A percentile compares a stretch with the other conserved stretches of the same genome.
Conservation (phyloP, 148 eudicot species). For the Talinum fruticosum region DNA sequence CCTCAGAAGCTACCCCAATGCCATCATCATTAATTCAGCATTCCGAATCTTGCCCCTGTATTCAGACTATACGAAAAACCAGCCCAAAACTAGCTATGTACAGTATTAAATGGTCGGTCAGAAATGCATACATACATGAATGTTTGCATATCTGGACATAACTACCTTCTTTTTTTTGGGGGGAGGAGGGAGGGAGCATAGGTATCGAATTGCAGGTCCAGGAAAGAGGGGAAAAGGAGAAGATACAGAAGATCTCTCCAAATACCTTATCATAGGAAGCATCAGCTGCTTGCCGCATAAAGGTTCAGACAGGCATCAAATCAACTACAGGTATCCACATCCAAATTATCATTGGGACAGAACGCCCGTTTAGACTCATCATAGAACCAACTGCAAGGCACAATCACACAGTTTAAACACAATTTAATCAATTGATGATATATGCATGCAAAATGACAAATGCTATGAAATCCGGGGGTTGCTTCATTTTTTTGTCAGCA, state of each 20-base stretch:
- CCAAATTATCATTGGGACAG: slow-evolving; percentile 55
- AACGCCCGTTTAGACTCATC: slow-evolving; percentile 73
- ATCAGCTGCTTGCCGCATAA: slow-evolving; percentile 18
- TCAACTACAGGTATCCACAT: slow-evolving; percentile 22
- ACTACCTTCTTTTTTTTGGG: neutral
- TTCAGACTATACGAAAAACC: neutral
- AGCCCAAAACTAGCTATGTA: neutral
- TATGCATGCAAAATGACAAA: neutral
- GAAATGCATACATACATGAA: neutral
- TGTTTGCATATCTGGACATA: neutral
- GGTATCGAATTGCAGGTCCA: neutral
- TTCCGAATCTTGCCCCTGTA: neutral
- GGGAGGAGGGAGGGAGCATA: neutral
- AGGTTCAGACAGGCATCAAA: slow-evolving; percentile 16
- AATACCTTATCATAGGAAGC: slow-evolving; percentile 18
- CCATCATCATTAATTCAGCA: neutral
- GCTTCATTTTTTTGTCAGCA: neutral
- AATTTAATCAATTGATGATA: neutral
- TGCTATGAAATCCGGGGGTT: neutral
- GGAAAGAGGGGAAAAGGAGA: neutral
- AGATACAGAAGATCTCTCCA: slow-evolving; percentile 4
- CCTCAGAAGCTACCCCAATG: neutral
- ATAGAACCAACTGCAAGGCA: slow-evolving; percentile 76
- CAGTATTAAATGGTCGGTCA: neutral
- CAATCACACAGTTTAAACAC: neutral